A percentile compares a stretch with the other conserved stretches of the same genome.
phyloP scores from a whole-genome alignment of 768 basidiomycete genomes.

The Macrolepiota dolichaula region DNA sequence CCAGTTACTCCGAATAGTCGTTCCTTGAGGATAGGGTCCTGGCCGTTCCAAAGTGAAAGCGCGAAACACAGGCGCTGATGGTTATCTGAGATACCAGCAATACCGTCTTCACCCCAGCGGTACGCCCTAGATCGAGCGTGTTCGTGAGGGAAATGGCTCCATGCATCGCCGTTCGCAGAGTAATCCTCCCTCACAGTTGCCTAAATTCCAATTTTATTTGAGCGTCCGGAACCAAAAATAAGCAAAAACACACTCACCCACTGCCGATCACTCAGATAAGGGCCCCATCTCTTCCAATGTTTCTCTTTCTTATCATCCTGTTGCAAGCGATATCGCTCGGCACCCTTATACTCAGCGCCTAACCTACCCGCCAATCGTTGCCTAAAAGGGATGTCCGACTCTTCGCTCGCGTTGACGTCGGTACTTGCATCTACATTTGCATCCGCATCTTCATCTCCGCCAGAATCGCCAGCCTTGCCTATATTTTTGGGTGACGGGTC shows the following conservation, averaged over 20 bases:
- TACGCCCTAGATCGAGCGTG: conserved; percentile 93
- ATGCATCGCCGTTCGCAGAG: conserved; percentile 93
- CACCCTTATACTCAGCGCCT: conserved; percentile 72
- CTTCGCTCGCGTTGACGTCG: conserved; percentile 13
- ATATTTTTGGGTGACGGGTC: conserved; percentile 30
- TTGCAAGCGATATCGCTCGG: conserved; percentile 80
- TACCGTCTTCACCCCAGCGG: conserved; percentile 98
- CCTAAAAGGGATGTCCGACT: conserved; percentile 41
- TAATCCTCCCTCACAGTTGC: conserved; percentile 99
- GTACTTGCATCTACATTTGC: conserved; percentile 14
- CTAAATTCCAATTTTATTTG: conserved; percentile 33
- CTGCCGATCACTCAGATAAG: conserved; percentile 95
- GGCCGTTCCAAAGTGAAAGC: conserved; percentile 91
- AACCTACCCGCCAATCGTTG: conserved; percentile 62
- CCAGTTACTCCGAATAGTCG: conserved; percentile 95
- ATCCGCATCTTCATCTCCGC: conserved; percentile 10
- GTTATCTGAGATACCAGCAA: conserved; percentile 96
- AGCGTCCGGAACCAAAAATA: neutral
- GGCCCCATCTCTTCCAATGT: conserved; percentile 99
- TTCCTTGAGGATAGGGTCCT: conserved; percentile 95
- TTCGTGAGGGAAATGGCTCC: conserved; percentile 93
- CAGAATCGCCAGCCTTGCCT: neutral
- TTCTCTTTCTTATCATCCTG: conserved; percentile 76
- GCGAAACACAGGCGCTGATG: conserved; percentile 91
- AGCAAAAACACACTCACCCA: conserved; percentile 63